Evolutionary conservation across 306 rosid genomes (phyloP), one percentile per base, ranked within the genome.

Genomic region (Betula pendula): DNA sequence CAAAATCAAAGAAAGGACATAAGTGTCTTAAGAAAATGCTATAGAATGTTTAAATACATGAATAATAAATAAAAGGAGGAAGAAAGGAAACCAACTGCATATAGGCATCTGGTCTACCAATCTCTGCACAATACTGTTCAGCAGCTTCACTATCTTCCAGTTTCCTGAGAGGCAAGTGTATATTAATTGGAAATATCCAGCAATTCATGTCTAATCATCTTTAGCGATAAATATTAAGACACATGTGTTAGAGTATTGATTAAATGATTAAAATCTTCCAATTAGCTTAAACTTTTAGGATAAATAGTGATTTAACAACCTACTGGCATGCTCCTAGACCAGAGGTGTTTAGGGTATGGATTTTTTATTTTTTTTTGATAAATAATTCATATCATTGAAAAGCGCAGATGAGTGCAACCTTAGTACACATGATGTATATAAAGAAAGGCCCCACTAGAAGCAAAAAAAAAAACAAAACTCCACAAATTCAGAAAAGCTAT

Each of bases 91-190:
- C 92, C 73, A 79, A 95, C 99, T 92, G 97, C 96, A 92, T 91
- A 77, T 92, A 92, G 78, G 97, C 97, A 87, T 95, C 99, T 44
- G 93, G 85, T 88, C 99, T 89, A 75, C 99, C 99, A 86, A 95
- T 92, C 75, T 92, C 99, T 56, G 97, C 97, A 91, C 99, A 95
- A 85, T 95, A 95, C 85, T 92, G 91, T 85, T 95, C 99, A 74
- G 99, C 97, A 81, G 99, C 97, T 84, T 95, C 99, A 78, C 97
- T 88, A 88, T 92, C 93, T 85, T 95, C 96, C 75, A 95, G 85
- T 74, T 95, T 95, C 89, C 97, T 95, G 84, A 42, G 62, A 87
- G 75, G 51, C 80, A 82, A 83, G 35, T 22, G 78, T 27, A 81
- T 53, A 75, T 60, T 19, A 66, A 72, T 44, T 51, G 67, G 45